phyloP scores from a whole-genome alignment of 345 rosid species.

The Eucalyptus shirleyi region DNA sequence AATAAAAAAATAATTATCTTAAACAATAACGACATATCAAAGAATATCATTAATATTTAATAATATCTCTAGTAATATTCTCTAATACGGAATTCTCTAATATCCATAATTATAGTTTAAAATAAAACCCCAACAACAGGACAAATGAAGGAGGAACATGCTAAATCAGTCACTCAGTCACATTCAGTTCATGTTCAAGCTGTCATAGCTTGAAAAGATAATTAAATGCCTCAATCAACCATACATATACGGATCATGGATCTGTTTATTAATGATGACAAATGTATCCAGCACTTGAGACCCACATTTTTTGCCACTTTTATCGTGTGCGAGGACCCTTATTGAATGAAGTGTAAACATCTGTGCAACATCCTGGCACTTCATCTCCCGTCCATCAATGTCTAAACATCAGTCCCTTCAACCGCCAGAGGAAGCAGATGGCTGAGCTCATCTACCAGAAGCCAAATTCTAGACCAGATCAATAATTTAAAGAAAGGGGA shows the following conservation, averaged over 20 bases:
- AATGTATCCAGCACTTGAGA: neutral
- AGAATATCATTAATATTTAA: neutral
- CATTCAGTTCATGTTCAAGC: neutral
- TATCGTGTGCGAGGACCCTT: neutral
- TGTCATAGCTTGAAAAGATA: neutral
- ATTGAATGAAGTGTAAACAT: neutral
- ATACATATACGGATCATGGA: neutral
- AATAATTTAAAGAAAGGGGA: neutral
- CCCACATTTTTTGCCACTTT: neutral
- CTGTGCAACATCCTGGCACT: neutral
- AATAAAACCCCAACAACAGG: neutral
- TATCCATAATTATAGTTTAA: neutral
- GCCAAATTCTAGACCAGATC: neutral
- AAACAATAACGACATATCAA: neutral
- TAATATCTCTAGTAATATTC: neutral
- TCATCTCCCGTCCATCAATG: neutral
- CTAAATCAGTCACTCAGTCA: neutral
- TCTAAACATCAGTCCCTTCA: neutral
- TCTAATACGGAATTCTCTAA: neutral
- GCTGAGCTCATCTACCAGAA: neutral
- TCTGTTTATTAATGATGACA: neutral
- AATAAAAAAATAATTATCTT: neutral
- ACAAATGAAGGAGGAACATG: neutral
- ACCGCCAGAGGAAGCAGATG: neutral
- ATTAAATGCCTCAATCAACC: neutral